Conservation (phyloP, 2,329 filamentous ascomycete genomes). For the Plenodomus biglobosus region DNA sequence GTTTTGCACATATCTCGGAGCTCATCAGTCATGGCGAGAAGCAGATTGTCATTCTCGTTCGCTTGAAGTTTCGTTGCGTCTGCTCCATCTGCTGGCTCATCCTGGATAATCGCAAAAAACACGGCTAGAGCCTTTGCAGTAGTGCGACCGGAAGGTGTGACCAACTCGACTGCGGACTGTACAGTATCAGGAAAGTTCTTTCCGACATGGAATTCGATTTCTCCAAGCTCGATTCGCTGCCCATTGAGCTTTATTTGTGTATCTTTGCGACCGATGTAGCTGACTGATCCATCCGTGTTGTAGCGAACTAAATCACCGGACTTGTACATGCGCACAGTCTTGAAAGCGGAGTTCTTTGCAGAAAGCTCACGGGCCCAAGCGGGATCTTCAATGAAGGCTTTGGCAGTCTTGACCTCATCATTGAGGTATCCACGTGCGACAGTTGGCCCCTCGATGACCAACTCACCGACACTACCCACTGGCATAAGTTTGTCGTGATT, state of each 20-base stretch:
- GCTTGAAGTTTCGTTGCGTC: slow-evolving; percentile 18
- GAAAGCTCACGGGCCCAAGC: slow-evolving; percentile 20
- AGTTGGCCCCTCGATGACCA: slow-evolving; percentile 53
- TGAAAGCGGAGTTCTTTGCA: slow-evolving; percentile 14
- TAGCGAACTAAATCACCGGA: slow-evolving; percentile 25
- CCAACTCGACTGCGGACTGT: slow-evolving; percentile 39
- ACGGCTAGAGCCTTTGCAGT: slow-evolving; percentile 36
- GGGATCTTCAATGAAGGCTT: slow-evolving; percentile 36
- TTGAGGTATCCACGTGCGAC: slow-evolving; percentile 36
- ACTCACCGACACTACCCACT: slow-evolving; percentile 35
- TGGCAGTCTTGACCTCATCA: slow-evolving; percentile 24
- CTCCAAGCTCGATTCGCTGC: slow-evolving; percentile 34
- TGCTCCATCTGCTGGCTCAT: slow-evolving; percentile 4
- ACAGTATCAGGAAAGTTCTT: slow-evolving; percentile 35
- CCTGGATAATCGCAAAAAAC: slow-evolving; percentile 31
- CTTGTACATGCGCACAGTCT: slow-evolving; percentile 21
- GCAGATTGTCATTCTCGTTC: slow-evolving; percentile 30
- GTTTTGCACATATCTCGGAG: slow-evolving; percentile 32
- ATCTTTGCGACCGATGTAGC: slow-evolving; percentile 33
- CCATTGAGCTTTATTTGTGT: slow-evolving; percentile 37
- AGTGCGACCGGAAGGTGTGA: slow-evolving; percentile 32
- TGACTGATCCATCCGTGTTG: slow-evolving; percentile 29
- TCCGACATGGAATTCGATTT: slow-evolving; percentile 37
- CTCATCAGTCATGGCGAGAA: slow-evolving; percentile 31
- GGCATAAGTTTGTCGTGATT: slow-evolving; percentile 42